Percentiles rank a stretch among this genome's conserved stretches.
These are phyloP conservation scores for Curvularia spicifera DNA, from an alignment of 2,329 filamentous ascomycete genomes.

Conservation along the genomic window DNA sequence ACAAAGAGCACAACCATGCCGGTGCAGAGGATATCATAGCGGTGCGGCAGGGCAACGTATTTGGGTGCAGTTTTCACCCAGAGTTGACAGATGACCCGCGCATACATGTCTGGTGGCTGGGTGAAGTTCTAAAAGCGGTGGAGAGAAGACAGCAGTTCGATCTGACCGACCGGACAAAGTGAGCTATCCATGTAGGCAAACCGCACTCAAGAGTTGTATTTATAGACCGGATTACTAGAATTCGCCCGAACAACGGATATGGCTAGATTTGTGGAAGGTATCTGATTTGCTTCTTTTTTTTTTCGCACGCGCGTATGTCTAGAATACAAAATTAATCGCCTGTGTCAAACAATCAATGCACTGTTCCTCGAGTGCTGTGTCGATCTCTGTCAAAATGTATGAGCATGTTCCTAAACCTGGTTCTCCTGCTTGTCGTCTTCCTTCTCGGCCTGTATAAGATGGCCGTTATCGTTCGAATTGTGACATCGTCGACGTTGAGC, in stretches of 20 bases:
- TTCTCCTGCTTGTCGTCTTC: background rate
- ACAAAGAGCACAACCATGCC: slow-evolving; percentile 55
- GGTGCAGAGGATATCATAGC: slow-evolving; percentile 76
- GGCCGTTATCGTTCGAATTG: background rate
- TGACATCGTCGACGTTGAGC: background rate
- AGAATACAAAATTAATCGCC: slow-evolving; percentile 2
- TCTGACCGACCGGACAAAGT: slow-evolving; percentile 36
- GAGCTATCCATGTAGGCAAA: slow-evolving; percentile 4
- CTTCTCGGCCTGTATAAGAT: background rate
- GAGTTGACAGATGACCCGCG: slow-evolving; percentile 87
- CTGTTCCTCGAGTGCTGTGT: slow-evolving; percentile 27
- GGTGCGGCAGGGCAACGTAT: slow-evolving; percentile 86
- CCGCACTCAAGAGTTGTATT: background rate
- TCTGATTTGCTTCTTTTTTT: slow-evolving; percentile 8
- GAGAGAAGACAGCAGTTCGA: slow-evolving; percentile 43
- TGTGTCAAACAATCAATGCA: slow-evolving; percentile 18
- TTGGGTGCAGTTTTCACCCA: slow-evolving; percentile 95
- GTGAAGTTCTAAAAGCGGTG: slow-evolving; percentile 62
- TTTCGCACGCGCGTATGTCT: background rate
- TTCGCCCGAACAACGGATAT: slow-evolving; percentile 7
- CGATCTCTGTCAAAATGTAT: background rate
- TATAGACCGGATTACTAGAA: background rate
- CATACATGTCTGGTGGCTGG: slow-evolving; percentile 94
- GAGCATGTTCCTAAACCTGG: background rate
- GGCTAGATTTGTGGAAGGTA: slow-evolving; percentile 8